Conservation (phyloP, 2,329 filamentous ascomycete species). For the Pseudohalonectria lignicola region DNA sequence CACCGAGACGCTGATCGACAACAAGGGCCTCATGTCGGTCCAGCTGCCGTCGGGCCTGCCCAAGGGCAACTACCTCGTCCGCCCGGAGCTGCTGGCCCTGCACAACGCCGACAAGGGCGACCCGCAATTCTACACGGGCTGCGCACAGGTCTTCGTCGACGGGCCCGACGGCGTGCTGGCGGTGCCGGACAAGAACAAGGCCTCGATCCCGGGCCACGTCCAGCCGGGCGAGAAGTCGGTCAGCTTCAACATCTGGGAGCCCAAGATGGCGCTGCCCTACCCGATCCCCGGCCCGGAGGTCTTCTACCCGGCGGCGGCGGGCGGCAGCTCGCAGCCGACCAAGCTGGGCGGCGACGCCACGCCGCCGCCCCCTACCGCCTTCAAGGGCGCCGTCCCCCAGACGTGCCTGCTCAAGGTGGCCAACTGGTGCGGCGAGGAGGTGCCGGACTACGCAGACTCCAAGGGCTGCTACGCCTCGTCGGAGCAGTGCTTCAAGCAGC, state of each 20-base stretch:
- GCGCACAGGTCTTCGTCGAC: slow-evolving; percentile 56
- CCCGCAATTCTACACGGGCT: slow-evolving; percentile 65
- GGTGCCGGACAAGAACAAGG: slow-evolving; percentile 35
- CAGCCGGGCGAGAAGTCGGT: slow-evolving; percentile 40
- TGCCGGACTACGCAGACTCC: slow-evolving; percentile 43
- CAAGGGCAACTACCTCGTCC: slow-evolving; percentile 58
- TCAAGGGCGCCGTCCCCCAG: slow-evolving; percentile 41
- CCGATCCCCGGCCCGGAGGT: slow-evolving; percentile 45
- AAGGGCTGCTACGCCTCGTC: slow-evolving; percentile 48
- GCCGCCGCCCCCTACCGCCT: slow-evolving; percentile 10
- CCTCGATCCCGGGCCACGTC: slow-evolving; percentile 58
- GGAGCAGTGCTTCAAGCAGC: slow-evolving; percentile 47
- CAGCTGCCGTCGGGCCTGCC: slow-evolving; percentile 49
- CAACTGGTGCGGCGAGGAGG: slow-evolving; percentile 61
- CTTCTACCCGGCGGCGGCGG: slow-evolving; percentile 27
- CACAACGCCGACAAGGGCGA: slow-evolving; percentile 48
- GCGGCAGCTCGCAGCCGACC: slow-evolving; percentile 5
- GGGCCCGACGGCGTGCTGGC: slow-evolving; percentile 31
- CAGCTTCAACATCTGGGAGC: slow-evolving; percentile 53
- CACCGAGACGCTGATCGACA: slow-evolving; percentile 54
- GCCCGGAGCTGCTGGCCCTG: slow-evolving; percentile 59
- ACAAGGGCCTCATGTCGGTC: slow-evolving; percentile 53
- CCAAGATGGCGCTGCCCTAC: slow-evolving; percentile 40
- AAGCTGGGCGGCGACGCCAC: slow-evolving; percentile 15
- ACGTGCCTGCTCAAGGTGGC: slow-evolving; percentile 54